Evolutionary conservation across 2,329 filamentous ascomycete species (phyloP).

Genomic region (Cylindrodendrum hubeiense): DNA sequence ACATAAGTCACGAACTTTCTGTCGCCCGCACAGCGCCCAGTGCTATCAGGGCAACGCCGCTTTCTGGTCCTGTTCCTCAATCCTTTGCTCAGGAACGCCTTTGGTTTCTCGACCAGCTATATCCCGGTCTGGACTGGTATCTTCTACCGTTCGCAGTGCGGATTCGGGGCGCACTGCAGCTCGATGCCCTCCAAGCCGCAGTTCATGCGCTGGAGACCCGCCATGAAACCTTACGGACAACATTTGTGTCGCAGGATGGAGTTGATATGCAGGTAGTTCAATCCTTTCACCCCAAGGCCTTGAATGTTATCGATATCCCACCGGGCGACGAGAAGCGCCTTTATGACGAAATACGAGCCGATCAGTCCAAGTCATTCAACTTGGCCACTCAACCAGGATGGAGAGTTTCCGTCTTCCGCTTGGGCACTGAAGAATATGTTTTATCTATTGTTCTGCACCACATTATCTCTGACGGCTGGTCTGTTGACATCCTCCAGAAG

Average conservation of each 20-base stretch:
- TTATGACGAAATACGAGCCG: too few species aligned
- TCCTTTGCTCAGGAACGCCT: constrained; percentile 9
- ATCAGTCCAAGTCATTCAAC: constrained; percentile 27
- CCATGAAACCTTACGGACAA: constrained; percentile 35
- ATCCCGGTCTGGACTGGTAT: constrained; percentile 30
- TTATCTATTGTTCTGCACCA: constrained; percentile 35
- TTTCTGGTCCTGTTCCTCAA: not conserved
- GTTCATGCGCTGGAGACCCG: constrained; percentile 29
- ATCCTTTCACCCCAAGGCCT: not conserved
- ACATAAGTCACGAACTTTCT: too few species aligned
- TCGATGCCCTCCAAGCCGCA: constrained; percentile 18
- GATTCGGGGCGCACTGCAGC: constrained; percentile 18
- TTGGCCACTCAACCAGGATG: constrained; percentile 20
- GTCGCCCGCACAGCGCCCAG: not conserved
- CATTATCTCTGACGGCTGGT: constrained; percentile 40
- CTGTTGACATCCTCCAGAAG: not conserved
- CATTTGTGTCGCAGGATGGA: constrained; percentile 17
- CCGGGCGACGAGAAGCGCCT: not conserved
- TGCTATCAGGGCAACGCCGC: not conserved
- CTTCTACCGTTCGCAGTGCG: constrained; percentile 24
- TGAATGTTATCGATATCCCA: not conserved
- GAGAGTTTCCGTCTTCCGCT: constrained; percentile 18
- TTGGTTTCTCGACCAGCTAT: constrained; percentile 34
- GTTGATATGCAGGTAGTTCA: constrained; percentile 19
- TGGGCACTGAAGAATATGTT: constrained; percentile 13